Evolutionary conservation across 768 basidiomycete species (phyloP).

Genomic region (Russula sp.): DNA sequence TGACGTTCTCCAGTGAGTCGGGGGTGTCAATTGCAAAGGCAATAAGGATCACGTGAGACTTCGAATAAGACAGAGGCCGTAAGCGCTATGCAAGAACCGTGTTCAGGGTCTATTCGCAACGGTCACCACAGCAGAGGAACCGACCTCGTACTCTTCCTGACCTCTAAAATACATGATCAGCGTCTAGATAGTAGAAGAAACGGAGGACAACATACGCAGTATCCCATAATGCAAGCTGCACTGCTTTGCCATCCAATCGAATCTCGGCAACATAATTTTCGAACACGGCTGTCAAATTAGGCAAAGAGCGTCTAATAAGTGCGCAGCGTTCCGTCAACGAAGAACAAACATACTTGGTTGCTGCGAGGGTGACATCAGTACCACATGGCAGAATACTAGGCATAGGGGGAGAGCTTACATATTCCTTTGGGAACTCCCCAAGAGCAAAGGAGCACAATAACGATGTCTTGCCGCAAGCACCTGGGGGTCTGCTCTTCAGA

Average conservation of each 20-base stretch:
- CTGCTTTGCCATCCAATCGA: conserved; percentile 92
- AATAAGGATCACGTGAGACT: conserved; percentile 98
- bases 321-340: not conserved
- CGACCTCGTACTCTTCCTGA: conserved; percentile 96
- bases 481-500: conserved; percentile 32
- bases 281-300: conserved; percentile 64
- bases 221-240: conserved; percentile 97
- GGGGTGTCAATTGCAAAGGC: conserved; percentile 95
- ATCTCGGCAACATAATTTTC: conserved; percentile 99
- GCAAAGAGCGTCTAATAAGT: not conserved
- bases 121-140: conserved; percentile 15
- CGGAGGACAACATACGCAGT: conserved; percentile 69
- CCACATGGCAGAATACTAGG: not conserved
- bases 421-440: conserved; percentile 94
- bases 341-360: conserved; percentile 38
- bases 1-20: conserved; percentile 94
- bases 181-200: not conserved
- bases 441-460: conserved; percentile 86
- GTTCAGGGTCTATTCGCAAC: conserved; percentile 8
- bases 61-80: conserved; percentile 94
- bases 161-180: conserved; percentile 47
- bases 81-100: conserved; percentile 51
- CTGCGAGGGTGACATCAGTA: conserved; percentile 24
- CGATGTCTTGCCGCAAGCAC: conserved; percentile 96
- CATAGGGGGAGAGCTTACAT: conserved; percentile 46